Evolutionary conservation across 2,329 filamentous ascomycete genomes (phyloP).

Genomic region (Hortaea sp.): DNA sequence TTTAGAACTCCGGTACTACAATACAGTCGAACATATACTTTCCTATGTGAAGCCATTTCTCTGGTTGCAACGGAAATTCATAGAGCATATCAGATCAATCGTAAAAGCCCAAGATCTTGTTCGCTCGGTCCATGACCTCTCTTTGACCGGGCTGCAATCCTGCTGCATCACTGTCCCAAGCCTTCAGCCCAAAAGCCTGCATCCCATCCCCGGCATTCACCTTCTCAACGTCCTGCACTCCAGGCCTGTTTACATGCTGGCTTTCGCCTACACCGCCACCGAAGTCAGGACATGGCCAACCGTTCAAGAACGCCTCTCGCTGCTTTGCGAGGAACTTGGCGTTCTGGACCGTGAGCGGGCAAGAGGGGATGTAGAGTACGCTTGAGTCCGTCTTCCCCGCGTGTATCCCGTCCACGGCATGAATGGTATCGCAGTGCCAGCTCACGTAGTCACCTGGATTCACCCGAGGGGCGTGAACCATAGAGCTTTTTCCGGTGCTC

Average conservation of each 20-base stretch:
- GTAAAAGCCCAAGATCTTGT: constrained; percentile 44
- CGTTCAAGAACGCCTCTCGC: constrained; percentile 58
- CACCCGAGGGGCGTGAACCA: constrained; percentile 62
- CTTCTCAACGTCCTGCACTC: constrained; percentile 27
- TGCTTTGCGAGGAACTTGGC: constrained; percentile 61
- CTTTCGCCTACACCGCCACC: constrained; percentile 54
- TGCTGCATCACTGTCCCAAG: constrained; percentile 38
- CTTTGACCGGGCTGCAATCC: constrained; percentile 43
- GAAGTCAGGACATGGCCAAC: constrained; percentile 40
- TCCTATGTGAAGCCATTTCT: too few relatives aligned
- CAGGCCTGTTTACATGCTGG: constrained; percentile 34
- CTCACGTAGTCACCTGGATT: constrained; percentile 64
- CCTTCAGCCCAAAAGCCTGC: constrained; percentile 45
- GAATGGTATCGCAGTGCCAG: constrained; percentile 66
- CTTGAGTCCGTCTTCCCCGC: constrained; percentile 62
- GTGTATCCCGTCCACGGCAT: constrained; percentile 75
- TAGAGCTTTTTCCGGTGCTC: constrained; percentile 36
- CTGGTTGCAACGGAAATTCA: too few relatives aligned
- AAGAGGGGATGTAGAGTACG: constrained; percentile 82
- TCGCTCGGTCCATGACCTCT: constrained; percentile 42
- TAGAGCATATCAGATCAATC: constrained; percentile 4
- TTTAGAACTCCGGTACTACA: too few relatives aligned
- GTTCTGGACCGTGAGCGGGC: constrained; percentile 67
- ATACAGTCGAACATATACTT: too few relatives aligned
- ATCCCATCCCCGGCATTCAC: constrained; percentile 36